A percentile compares a stretch with the other conserved stretches of the same genome.
Conservation (phyloP, 2,329 filamentous ascomycete genomes). For the Pseudogymnoascus sp. region DNA sequence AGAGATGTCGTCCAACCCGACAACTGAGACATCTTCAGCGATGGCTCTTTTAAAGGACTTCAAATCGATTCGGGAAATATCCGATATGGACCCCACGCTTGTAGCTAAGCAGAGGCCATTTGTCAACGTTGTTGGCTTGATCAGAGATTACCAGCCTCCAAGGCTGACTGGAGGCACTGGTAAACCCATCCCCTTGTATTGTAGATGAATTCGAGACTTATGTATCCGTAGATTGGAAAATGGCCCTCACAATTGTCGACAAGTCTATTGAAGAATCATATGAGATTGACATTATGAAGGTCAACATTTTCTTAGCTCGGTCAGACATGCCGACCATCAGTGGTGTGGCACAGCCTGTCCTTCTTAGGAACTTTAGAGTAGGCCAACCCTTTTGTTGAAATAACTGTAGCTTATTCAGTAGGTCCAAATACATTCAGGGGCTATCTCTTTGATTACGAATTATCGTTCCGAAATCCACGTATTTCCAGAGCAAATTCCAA, state of each 20-base stretch:
- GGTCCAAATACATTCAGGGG: slow-evolving; percentile 34
- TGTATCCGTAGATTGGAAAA: slow-evolving; percentile 47
- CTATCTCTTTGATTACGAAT: slow-evolving; percentile 40
- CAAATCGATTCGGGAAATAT: slow-evolving; percentile 33
- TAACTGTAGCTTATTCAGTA: slow-evolving; percentile 21
- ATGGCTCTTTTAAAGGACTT: slow-evolving; percentile 29
- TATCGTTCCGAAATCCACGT: slow-evolving; percentile 38
- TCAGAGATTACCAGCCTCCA: slow-evolving; percentile 56
- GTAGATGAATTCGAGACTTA: neutral
- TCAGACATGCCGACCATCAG: slow-evolving; percentile 41
- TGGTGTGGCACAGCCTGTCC: slow-evolving; percentile 55
- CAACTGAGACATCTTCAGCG: neutral
- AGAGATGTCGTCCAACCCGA: neutral
- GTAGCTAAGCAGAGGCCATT: slow-evolving; percentile 21
- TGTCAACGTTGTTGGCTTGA: slow-evolving; percentile 61
- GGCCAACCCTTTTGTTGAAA: slow-evolving; percentile 18
- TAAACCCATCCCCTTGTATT: slow-evolving; percentile 25
- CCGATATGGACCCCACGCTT: slow-evolving; percentile 38
- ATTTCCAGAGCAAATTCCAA: slow-evolving; percentile 37
- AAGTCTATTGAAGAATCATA: slow-evolving; percentile 41
- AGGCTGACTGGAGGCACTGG: slow-evolving; percentile 46
- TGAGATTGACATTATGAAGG: slow-evolving; percentile 32
- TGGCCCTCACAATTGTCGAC: slow-evolving; percentile 55
- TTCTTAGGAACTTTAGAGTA: slow-evolving; percentile 54
- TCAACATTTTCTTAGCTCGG: slow-evolving; percentile 55